A percentile compares a stretch with the other conserved stretches of the same genome.
phyloP scores from a whole-genome alignment of 768 basidiomycete species.

The Clitopilus hobsonii region DNA sequence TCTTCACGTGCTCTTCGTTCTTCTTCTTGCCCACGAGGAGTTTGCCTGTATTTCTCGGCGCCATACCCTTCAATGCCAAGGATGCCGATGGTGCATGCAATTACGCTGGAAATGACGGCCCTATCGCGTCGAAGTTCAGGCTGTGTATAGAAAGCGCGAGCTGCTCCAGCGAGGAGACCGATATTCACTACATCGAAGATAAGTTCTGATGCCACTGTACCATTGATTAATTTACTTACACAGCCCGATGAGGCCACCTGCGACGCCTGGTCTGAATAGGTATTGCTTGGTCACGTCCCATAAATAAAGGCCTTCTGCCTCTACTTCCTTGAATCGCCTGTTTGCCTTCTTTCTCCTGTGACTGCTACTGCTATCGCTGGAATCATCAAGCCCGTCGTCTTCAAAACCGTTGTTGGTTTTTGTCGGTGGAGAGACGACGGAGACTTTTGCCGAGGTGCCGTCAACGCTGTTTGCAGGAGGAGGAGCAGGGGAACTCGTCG shows the following conservation, averaged over 20 bases:
- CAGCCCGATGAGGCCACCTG: slow-evolving; percentile 68
- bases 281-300: slow-evolving; percentile 49
- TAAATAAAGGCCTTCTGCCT: slow-evolving; percentile 47
- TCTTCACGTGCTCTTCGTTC: slow-evolving; percentile 53
- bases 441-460: slow-evolving; percentile 52
- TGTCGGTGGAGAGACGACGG: slow-evolving; percentile 45
- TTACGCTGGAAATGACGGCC: slow-evolving; percentile 44
- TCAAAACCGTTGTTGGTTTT: slow-evolving; percentile 28
- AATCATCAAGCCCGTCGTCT: slow-evolving; percentile 10
- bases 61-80: slow-evolving; percentile 60
- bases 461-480: slow-evolving; percentile 29
- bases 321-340: slow-evolving; percentile 34
- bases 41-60: slow-evolving; percentile 55
- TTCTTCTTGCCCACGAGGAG: slow-evolving; percentile 52
- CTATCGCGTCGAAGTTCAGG: slow-evolving; percentile 58
- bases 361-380: slow-evolving; percentile 5
- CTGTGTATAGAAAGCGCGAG: slow-evolving; percentile 59
- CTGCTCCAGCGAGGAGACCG: slow-evolving; percentile 57
- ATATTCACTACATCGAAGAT: slow-evolving; percentile 54
- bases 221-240: slow-evolving; percentile 32
- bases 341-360: slow-evolving; percentile 20
- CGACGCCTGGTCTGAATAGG: slow-evolving; percentile 61
- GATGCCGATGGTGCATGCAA: slow-evolving; percentile 52
- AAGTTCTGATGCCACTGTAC: not conserved
- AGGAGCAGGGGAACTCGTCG: slow-evolving; percentile 29